Conservation (phyloP, 2,329 filamentous ascomycete genomes). For the Teratosphaeria destructans region DNA sequence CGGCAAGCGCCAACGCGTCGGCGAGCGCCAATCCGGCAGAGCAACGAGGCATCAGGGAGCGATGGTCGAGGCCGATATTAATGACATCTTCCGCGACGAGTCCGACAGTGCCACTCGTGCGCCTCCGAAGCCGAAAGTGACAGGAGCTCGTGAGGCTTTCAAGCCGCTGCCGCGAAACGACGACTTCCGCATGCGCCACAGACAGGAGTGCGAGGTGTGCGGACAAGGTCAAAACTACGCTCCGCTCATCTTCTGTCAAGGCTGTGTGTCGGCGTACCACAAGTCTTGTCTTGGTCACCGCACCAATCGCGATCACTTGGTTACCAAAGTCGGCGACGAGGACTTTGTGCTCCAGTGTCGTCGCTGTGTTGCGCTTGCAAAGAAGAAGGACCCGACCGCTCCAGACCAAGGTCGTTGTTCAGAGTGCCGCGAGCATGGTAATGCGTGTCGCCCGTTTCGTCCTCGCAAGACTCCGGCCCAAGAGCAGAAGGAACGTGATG, state of each 20-base stretch:
- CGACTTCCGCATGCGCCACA: slow-evolving; percentile 61
- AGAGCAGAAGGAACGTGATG: slow-evolving; percentile 71
- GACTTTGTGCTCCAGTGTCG: slow-evolving; percentile 84
- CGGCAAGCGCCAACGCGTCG: slow-evolving; percentile 10
- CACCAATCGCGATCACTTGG: slow-evolving; percentile 67
- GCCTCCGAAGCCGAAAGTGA: slow-evolving; percentile 41
- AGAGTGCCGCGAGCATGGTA: slow-evolving; percentile 54
- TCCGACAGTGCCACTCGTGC: slow-evolving; percentile 25
- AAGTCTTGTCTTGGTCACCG: slow-evolving; percentile 70
- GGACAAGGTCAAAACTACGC: slow-evolving; percentile 51
- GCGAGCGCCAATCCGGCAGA: slow-evolving; percentile 35
- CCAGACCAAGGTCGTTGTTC: slow-evolving; percentile 66
- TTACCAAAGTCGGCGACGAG: slow-evolving; percentile 69
- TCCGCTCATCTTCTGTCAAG: slow-evolving; percentile 75
- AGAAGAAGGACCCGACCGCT: slow-evolving; percentile 57
- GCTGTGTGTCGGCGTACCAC: slow-evolving; percentile 77
- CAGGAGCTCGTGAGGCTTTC: slow-evolving; percentile 62
- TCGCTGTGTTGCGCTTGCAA: slow-evolving; percentile 61
- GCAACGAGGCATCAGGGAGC: slow-evolving; percentile 35
- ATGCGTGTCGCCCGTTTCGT: slow-evolving; percentile 66
- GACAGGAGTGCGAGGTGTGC: slow-evolving; percentile 63
- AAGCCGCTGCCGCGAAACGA: slow-evolving; percentile 49
- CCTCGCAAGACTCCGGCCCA: slow-evolving; percentile 61
- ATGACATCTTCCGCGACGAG: slow-evolving; percentile 45
- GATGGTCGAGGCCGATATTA: slow-evolving; percentile 46